Base-by-base conservation (phyloP, 2,329 filamentous ascomycete genomes). In the Aspergillus glaucus region DNA sequence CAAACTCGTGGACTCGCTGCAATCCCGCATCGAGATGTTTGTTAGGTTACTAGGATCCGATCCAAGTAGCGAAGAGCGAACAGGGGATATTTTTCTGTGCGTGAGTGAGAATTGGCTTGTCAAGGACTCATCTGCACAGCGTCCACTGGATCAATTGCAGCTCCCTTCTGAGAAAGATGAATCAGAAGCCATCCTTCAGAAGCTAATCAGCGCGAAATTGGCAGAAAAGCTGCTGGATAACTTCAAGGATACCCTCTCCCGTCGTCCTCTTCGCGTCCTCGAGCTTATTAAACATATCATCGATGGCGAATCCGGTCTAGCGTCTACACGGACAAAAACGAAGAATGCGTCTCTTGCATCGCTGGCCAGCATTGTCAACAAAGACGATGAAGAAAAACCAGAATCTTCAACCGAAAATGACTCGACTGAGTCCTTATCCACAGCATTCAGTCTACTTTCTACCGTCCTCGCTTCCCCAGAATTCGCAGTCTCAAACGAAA, bases 231-330 rank as follows among this genome's bases (percentile, higher is more conserved):
- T 74, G 4, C 58, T 74, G 7, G 63, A 67, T 15, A 65, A 64
- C n/a, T 73, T 70, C 55, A 71, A 70, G 48, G 69, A 73, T 48
- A 66, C 61, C 17, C 55, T 74, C 17, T 71, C 69, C 39, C 64
- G 66, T n/a, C 63, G 59, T 30, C 69, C 70, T n/a, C 47, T 67
- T 6, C 63, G 63, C 22, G 64, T 73, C 4, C 55, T 74, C 14
- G 66, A 70, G 49, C 66, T 74, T 14, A 64, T 72, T 39, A 65
- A 69, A 34, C 70, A 73, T 24, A 58, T 73, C 2, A 62, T 73
- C 44, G 62, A 67, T 45, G 66, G 69, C 36, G 70, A 72, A 54
- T 43, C 64, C 12, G 55, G 54, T 28, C 50, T 50, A 32, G 34
- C 53, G 0, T 51, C 52, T 28, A 45, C 49, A 1, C 40, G 43